These are phyloP conservation scores for Neocucurbitaria cava DNA, from an alignment of 2,329 filamentous ascomycete genomes.

Conservation along the genomic window DNA sequence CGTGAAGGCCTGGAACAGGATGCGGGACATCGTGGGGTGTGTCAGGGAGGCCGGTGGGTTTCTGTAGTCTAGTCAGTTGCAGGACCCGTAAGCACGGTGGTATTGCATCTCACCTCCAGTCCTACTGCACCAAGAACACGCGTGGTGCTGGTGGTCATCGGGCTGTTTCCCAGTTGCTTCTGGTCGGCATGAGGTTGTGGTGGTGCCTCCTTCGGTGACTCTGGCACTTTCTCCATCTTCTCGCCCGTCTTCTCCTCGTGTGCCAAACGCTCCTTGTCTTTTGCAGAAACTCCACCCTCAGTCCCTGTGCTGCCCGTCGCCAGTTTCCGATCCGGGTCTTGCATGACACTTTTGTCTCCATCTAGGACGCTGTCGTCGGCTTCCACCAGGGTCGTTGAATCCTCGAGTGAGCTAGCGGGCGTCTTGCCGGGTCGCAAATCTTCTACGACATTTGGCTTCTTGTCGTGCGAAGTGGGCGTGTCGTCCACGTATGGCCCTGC, in stretches of 20 bases:
- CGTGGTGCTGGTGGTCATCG: conserved; percentile 13
- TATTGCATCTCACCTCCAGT: conserved; percentile 40
- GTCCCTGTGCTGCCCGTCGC: conserved; percentile 89
- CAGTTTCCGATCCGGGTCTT: conserved; percentile 76
- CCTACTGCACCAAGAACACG: conserved; percentile 45
- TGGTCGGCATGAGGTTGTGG: conserved; percentile 83
- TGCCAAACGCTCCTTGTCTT: conserved; percentile 76
- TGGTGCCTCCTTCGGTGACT: conserved; percentile 83
- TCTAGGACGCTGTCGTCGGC: conserved; percentile 55
- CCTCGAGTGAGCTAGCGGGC: conserved; percentile 25
- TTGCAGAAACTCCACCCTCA: conserved; percentile 87
- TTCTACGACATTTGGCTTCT: conserved; percentile 43
- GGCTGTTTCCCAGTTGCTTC: conserved; percentile 59
- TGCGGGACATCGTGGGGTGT: conserved; percentile 77
- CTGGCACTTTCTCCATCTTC: conserved; percentile 76
- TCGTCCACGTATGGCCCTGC: conserved; percentile 78
- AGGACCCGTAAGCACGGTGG: background rate
- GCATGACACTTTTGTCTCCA: conserved; percentile 83
- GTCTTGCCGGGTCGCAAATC: conserved; percentile 47
- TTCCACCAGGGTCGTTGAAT: conserved; percentile 40
- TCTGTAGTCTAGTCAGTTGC: conserved; percentile 57
- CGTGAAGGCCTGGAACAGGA: conserved; percentile 69
- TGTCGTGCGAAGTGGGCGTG: conserved; percentile 39
- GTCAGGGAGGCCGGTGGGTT: conserved; percentile 80
- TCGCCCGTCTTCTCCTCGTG: conserved; percentile 70